Base-by-base conservation (phyloP, 306 rosid genomes). In the Prunus armeniaca region DNA sequence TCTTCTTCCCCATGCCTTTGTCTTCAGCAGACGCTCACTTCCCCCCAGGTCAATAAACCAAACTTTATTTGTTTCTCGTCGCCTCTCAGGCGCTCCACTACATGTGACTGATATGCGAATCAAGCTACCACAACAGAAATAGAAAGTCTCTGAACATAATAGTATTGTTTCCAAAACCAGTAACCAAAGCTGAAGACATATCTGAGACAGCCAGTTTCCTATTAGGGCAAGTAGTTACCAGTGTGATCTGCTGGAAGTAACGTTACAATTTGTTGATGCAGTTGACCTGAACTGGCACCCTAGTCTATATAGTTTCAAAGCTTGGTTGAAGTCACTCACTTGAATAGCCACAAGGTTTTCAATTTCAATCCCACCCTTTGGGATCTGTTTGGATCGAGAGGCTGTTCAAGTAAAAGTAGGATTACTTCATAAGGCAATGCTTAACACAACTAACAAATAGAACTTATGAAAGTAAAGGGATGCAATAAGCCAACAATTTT, bases 21-120 rank as follows among this genome's bases (percentile, higher is more conserved):
- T 83, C 81, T 79, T 83, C 12, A 83, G 71, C 66, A 83, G 41
- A 7, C 86, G 83, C 70, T 83, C 86, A 66, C 86, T 83, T 75
- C 86, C 86, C 0, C 86, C 86, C 20, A 83, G 86, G 66, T 83
- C 86, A 17, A 83, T 66, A 47, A 83, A 79, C 86, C 86, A 83
- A 46, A 83, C 47, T 71, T 83, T 83, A 50, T 75, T 83, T 57
- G 81, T 79, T 60, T 83, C 86, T 43, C 80, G 50, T 32, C 65
- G 75, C 74, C 81, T 74, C 76, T 83, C 86, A 55, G 78, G 86
- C 27, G 78, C 83, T 66, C 74, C 58, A 6, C 52, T 65, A 75
- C 83, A 64, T 9, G 83, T 79, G 72, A 79, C 79, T 71, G 83
- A 79, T 65, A 83, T 54, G 71, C 86, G 83, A 77, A 83, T 83